Conservation (phyloP, 129 eudicot genomes). For the Artemisia argyi region DNA sequence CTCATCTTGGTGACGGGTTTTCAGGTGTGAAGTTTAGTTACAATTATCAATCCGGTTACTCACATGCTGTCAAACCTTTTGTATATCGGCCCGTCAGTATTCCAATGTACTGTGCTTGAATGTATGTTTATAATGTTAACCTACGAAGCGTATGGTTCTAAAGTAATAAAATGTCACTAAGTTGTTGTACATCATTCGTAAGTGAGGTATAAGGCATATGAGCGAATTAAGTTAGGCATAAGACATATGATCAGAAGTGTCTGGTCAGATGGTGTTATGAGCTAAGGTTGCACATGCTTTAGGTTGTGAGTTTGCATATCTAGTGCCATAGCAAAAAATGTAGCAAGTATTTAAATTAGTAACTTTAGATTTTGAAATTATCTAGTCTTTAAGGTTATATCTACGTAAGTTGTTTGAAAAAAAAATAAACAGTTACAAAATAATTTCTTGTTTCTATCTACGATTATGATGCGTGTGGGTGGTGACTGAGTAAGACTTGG, state of each 20-base stretch:
- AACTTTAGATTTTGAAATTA: not conserved
- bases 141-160: not conserved
- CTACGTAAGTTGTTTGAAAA: too few relatives aligned
- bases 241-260: not conserved
- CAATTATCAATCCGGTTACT: slow-evolving; percentile 68
- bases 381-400: too few relatives aligned
- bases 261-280: not conserved
- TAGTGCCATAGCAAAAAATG: not conserved
- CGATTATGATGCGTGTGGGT: too few relatives aligned
- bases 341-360: not conserved
- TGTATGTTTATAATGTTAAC: slow-evolving; percentile 11
- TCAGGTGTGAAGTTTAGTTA: slow-evolving; percentile 88
- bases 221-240: not conserved
- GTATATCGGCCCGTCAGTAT: slow-evolving; percentile 62
- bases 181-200: not conserved
- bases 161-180: slow-evolving; percentile 19
- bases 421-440: too few relatives aligned
- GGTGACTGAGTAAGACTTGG: too few relatives aligned
- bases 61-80: slow-evolving; percentile 79
- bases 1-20: slow-evolving; percentile 66
- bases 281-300: slow-evolving; percentile 1
- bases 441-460: too few relatives aligned
- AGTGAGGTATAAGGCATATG: not conserved
- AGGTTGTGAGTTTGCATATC: not conserved
- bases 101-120: slow-evolving; percentile 70